Percentiles rank a stretch among this genome's conserved stretches.
Evolutionary conservation across 768 basidiomycete species (phyloP).

Genomic region (Pleurotus salmoneostramineus): DNA sequence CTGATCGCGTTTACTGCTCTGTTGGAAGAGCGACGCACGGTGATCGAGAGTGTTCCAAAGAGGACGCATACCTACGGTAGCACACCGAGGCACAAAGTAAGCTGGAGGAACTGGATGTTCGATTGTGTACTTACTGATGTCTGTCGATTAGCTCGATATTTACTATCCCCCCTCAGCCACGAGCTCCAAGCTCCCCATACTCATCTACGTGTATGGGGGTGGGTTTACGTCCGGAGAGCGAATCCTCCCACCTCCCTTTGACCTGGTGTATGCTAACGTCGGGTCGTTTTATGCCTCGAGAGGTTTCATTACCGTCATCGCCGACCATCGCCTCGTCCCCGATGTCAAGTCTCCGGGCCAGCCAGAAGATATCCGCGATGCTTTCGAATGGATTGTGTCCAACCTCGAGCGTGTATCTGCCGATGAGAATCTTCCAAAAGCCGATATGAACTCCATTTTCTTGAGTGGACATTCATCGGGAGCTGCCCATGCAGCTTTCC

Average conservation of each 20-base stretch:
- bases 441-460: slow-evolving; percentile 40
- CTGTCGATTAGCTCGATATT: slow-evolving; percentile 49
- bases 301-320: slow-evolving; percentile 61
- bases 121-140: background rate
- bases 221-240: slow-evolving; percentile 53
- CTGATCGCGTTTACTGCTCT: slow-evolving; percentile 44
- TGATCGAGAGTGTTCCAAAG: slow-evolving; percentile 43
- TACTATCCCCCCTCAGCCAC: slow-evolving; percentile 48
- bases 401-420: slow-evolving; percentile 21
- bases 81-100: slow-evolving; percentile 47
- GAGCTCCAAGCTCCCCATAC: slow-evolving; percentile 36
- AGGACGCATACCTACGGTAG: slow-evolving; percentile 56
- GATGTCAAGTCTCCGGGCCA: slow-evolving; percentile 50
- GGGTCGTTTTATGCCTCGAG: slow-evolving; percentile 58
- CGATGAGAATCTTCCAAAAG: slow-evolving; percentile 14
- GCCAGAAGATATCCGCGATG: slow-evolving; percentile 56
- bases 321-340: slow-evolving; percentile 67
- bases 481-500: slow-evolving; percentile 42
- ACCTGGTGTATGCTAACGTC: slow-evolving; percentile 51
- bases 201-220: slow-evolving; percentile 68
- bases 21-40: slow-evolving; percentile 39
- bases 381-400: slow-evolving; percentile 47
- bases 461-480: slow-evolving; percentile 65
- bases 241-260: slow-evolving; percentile 39
- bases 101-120: slow-evolving; percentile 4